Percentiles rank a stretch among this genome's conserved stretches.
These are phyloP conservation scores for Colletotrichum melonis DNA, from an alignment of 2,329 filamentous ascomycete genomes.

Conservation along the genomic window DNA sequence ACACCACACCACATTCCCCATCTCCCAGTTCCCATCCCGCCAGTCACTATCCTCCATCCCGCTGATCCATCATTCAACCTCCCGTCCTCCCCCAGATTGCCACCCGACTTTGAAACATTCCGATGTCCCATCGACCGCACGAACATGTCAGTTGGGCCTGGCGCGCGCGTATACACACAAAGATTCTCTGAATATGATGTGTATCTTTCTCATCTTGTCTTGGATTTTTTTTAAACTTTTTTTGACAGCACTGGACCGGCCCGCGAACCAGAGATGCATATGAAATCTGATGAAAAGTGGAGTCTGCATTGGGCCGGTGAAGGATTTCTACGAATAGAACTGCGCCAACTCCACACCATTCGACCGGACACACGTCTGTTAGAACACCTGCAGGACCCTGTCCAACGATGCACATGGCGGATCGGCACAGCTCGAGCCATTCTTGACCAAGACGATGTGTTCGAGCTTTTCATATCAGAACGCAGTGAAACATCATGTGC, in stretches of 20 bases:
- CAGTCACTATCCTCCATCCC: neutral
- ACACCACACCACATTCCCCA: conserved; percentile 6
- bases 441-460: neutral
- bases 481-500: neutral
- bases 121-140: neutral
- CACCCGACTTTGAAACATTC: conserved; percentile 17
- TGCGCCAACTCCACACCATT: conserved; percentile 22
- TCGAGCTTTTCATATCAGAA: neutral
- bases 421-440: conserved; percentile 1
- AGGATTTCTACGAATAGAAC: conserved; percentile 25
- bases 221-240: conserved; percentile 16
- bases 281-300: conserved; percentile 28
- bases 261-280: conserved; percentile 33
- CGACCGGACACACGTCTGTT: conserved; percentile 24
- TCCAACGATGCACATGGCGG: conserved; percentile 21
- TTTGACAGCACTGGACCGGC: conserved; percentile 33
- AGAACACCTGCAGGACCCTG: conserved; percentile 26
- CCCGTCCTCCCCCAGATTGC: conserved; percentile 3
- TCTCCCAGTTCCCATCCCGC: neutral
- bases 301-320: conserved; percentile 24
- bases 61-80: neutral
- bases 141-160: neutral
- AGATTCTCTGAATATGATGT: neutral
- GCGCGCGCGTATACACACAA: neutral
- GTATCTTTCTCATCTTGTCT: conserved; percentile 23